phyloP scores from a whole-genome alignment of 2,329 filamentous ascomycete species.

The Botryotinia calthae region DNA sequence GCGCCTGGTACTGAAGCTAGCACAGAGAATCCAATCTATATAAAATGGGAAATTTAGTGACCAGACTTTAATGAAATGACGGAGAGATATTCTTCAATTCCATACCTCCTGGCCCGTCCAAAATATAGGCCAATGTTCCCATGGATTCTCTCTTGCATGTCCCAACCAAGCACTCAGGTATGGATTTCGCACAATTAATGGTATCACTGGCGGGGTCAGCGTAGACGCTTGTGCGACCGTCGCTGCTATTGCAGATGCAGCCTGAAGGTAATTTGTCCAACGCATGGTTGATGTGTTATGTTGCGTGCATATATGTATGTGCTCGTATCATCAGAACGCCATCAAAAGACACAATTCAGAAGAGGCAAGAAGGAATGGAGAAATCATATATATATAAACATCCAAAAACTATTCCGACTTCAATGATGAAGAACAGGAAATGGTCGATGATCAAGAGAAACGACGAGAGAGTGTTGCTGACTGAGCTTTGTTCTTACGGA shows the following conservation, averaged over 20 bases:
- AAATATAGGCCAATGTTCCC: slow-evolving; percentile 85
- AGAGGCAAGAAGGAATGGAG: neutral
- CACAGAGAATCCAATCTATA: slow-evolving; percentile 58
- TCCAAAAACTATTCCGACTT: neutral
- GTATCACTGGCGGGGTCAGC: slow-evolving; percentile 55
- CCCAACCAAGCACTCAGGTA: slow-evolving; percentile 62
- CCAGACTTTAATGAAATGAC: neutral
- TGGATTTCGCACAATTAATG: slow-evolving; percentile 57
- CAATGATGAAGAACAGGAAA: neutral
- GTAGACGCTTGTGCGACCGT: slow-evolving; percentile 47
- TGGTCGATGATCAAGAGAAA: neutral
- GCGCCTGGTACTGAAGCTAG: slow-evolving; percentile 60
- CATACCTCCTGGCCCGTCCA: slow-evolving; percentile 67
- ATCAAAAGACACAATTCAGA: neutral
- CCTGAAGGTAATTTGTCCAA: slow-evolving; percentile 34
- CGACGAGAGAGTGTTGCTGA: neutral
- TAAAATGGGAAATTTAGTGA: slow-evolving; percentile 18
- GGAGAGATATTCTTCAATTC: neutral
- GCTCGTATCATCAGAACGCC: slow-evolving; percentile 1
- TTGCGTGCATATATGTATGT: slow-evolving; percentile 3
- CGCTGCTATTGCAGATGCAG: slow-evolving; percentile 31
- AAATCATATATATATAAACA: neutral
- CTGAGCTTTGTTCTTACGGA: neutral
- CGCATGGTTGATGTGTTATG: slow-evolving; percentile 29
- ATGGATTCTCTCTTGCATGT: slow-evolving; percentile 69